Evolutionary conservation across 108 stramenopile species (phyloP), one percentile per base, ranked within the genome.

Genomic region (Cyclotella atomus): DNA sequence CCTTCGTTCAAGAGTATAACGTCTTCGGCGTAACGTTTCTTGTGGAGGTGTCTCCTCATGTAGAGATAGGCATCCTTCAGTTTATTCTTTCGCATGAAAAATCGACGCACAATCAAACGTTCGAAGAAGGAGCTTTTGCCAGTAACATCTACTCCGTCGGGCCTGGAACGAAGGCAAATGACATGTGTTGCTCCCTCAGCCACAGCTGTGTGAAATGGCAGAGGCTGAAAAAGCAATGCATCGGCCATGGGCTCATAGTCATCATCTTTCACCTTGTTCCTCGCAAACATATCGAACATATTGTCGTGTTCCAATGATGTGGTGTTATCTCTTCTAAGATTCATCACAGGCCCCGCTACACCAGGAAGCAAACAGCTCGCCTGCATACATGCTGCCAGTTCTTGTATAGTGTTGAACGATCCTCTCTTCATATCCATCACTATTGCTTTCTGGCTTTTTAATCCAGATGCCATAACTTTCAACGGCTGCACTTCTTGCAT

Each of bases 331-430:
- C n/a, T 29, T 47, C 28, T 69, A 34, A 59, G 59, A 49, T 94
- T 93, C 82, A 95, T 87, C 15, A 93, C 75, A 9, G 96, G 96
- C 20, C 97, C 97, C 1, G 97, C 95, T 59, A 98, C 89, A 16
- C 97, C 97, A 6, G 97, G 97, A 38, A 98, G 75, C 23, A 96
- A 85, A 77, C 96, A 97, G 35, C 91, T 93, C 16, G 96, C 95
- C 36, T 92, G 92, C 91, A 96, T 94, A 61, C 91, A 92, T 19
- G 71, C 14, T 38, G 96, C 84, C 41, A 98, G 73, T 60, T 95
- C 95, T 46, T 87, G 71, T 2, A 97, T 66, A 41, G 88, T 83
- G 19, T 77, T 20, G 62, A 96, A 98, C 57, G 86, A 77, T 14
- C 95, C 95, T 9, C 76, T 70, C 56, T 87, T 87, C 81, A 90